Evolutionary conservation across 768 basidiomycete genomes (phyloP), one percentile per base, ranked within the genome.

Genomic region (Psilocybe cubensis): DNA sequence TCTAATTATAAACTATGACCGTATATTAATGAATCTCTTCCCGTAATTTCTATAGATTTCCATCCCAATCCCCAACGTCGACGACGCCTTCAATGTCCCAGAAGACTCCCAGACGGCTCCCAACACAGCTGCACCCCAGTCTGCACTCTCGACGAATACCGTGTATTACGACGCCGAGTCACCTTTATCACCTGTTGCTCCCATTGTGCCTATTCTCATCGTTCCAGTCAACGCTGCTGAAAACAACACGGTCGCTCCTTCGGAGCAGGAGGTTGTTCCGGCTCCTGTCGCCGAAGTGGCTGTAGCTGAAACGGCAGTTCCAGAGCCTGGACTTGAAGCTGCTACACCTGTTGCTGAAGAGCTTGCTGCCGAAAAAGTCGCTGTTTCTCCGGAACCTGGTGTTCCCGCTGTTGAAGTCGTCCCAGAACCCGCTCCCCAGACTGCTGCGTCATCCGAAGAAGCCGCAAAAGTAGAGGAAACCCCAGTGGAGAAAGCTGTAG

Each of bases 171-270:
- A 23, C 33, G 24, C 53, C 7, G 48, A 59, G 18, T 42, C 58
- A 9, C 28, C 33, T 27, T 46, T 64, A 25, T 53, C 62, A 18
- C 58, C 61, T 5, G 60, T 72, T 10, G 71, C 74, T 2, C 70
- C 76, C 43, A 61, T 64, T 8, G 66, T 78, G 2, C 74, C 75
- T 38, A 73, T 79, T 12, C 29, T 70, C 57, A 73, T 76, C 42
- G 66, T 78, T 3, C 77, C 79, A 12, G 76, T 79, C 45, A 78
- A 76, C 54, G 75, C 72, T 4, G 61, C 68, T 23, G 76, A 81
- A 64, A 69, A 74, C 60, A 74, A 70, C 61, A 71, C 71, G 2
- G 53, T 62, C 29, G 59, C 57, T 24, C 53, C 67, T 23, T 50
- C 56, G 20, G 54, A 31, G 35, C n/a, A 5, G 28, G 29, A 20